Evolutionary conservation across 108 stramenopile genomes (phyloP).

Genomic region (Cyclotella kingstonii): DNA sequence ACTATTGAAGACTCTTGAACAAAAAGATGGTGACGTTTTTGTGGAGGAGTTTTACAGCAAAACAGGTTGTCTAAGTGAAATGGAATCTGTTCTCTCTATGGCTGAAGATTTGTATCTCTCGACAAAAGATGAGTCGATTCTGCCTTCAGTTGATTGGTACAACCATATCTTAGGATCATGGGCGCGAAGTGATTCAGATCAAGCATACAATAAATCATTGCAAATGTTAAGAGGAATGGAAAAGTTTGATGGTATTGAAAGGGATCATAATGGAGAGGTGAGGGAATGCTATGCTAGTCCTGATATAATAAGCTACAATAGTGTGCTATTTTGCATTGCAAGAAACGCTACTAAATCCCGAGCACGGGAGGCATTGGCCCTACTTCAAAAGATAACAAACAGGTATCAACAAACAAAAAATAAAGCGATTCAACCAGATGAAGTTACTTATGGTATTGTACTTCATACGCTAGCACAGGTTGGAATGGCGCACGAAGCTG

Average conservation of each 20-base stretch:
- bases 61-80: conserved; percentile 25
- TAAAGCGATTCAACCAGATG: conserved; percentile 32
- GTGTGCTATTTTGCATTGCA: conserved; percentile 50
- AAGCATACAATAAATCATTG: conserved; percentile 5
- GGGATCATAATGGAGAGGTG: not conserved
- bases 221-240: conserved; percentile 39
- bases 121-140: conserved; percentile 24
- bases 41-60: conserved; percentile 16
- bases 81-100: conserved; percentile 27
- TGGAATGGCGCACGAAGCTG: conserved; percentile 38
- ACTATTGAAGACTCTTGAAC: conserved; percentile 6
- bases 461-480: conserved; percentile 39
- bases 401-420: conserved; percentile 18
- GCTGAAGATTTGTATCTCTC: conserved; percentile 20
- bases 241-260: not conserved
- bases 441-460: conserved; percentile 35
- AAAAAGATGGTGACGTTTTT: not conserved
- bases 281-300: conserved; percentile 41
- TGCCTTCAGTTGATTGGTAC: conserved; percentile 40
- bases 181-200: conserved; percentile 54
- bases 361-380: conserved; percentile 40
- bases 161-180: conserved; percentile 71
- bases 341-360: conserved; percentile 13
- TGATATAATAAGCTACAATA: conserved; percentile 70
- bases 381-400: conserved; percentile 39